These are phyloP conservation scores for Edhazardia aedis DNA, from an alignment of 371 early-diverging fungal species.

Conservation along the genomic window DNA sequence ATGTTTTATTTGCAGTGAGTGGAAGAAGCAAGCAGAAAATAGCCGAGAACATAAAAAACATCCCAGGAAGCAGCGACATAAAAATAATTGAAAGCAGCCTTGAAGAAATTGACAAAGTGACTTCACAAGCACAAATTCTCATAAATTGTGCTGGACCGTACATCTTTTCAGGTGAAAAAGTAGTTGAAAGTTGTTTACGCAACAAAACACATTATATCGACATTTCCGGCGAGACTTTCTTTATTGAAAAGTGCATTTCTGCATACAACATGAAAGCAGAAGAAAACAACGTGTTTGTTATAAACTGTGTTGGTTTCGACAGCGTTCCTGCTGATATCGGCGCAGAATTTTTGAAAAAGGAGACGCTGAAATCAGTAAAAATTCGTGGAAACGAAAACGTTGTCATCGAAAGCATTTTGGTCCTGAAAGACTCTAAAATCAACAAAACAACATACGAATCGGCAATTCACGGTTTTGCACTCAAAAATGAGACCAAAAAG, in stretches of 20 bases:
- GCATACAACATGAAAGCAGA: conserved; percentile 53
- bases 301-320: conserved; percentile 69
- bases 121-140: conserved; percentile 53
- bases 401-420: background rate
- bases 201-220: conserved; percentile 66
- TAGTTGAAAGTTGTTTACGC: conserved; percentile 59
- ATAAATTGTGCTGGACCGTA: conserved; percentile 65
- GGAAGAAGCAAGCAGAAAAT: conserved; percentile 52
- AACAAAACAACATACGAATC: conserved; percentile 1
- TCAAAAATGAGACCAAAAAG: background rate
- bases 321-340: conserved; percentile 61
- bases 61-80: conserved; percentile 35
- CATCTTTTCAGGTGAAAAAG: conserved; percentile 54
- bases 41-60: conserved; percentile 2
- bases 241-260: conserved; percentile 52
- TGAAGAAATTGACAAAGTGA: conserved; percentile 49
- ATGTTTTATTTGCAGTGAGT: conserved; percentile 51
- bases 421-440: background rate
- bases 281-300: conserved; percentile 51
- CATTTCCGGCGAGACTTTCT: conserved; percentile 60
- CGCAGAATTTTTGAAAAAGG: conserved; percentile 10
- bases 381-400: background rate
- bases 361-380: background rate
- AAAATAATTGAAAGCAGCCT: conserved; percentile 52
- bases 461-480: background rate